Conservation (phyloP, 345 rosid genomes). For the Adansonia digitata region DNA sequence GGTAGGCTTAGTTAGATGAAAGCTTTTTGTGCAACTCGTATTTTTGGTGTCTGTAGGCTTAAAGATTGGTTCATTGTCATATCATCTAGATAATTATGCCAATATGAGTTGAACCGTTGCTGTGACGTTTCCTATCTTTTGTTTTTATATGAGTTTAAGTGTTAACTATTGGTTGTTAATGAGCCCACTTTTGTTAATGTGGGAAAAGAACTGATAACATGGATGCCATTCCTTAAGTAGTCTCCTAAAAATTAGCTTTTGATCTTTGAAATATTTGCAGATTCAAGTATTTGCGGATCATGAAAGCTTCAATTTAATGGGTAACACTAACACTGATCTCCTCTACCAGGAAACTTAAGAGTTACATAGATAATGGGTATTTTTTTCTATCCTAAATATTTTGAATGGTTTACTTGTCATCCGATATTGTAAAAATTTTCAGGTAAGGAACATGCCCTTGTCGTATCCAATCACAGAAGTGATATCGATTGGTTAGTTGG, state of each 20-base stretch:
- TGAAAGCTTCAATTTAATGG: constrained; percentile 69
- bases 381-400: background rate
- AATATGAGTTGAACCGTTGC: background rate
- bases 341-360: background rate
- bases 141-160: background rate
- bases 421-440: constrained; percentile 19
- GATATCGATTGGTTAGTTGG: constrained; percentile 98
- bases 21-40: background rate
- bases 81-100: background rate
- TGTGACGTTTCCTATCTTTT: background rate
- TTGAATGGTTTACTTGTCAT: constrained; percentile 7
- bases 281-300: constrained; percentile 63
- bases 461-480: constrained; percentile 74
- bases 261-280: constrained; percentile 35
- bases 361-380: background rate
- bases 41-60: constrained; percentile 2
- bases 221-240: constrained; percentile 4
- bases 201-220: constrained; percentile 1
- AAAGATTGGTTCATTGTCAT: background rate
- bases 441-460: constrained; percentile 91
- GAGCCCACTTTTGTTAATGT: background rate
- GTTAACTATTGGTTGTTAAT: background rate
- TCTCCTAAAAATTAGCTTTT: constrained; percentile 12
- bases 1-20: background rate
- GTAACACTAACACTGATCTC: constrained; percentile 35